Base-by-base conservation (phyloP, 805 yeast species). In the Myxozyma geophila region DNA sequence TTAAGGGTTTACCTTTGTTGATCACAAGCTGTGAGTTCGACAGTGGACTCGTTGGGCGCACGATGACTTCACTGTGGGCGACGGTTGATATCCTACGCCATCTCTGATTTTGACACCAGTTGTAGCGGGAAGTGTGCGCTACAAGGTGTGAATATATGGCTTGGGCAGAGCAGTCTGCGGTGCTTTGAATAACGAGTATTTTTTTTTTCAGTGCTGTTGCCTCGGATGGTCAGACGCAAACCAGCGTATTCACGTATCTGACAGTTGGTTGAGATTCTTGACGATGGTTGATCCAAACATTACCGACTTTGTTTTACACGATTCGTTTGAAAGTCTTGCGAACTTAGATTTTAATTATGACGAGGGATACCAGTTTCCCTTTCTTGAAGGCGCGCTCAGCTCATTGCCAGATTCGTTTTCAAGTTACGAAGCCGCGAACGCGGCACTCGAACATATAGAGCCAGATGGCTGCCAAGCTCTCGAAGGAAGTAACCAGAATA, bases 301-400 rank as follows among this genome's bases (percentile, higher is more conserved):
- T 21, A 23, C 51, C 36, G 51, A 47, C 36, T 47, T 47, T 21
- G 33, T 47, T 33, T 2, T 21, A n/a, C 36, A 36, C 54, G 33
- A 36, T 37, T 37, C 41, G 13, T 35, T 50, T 21, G 21, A 10
- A 10, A n/a, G 35, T n/a, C 23, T 50, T 5, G 43, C 44, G 7
- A 21, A 13, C n/a, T 50, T 33, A 40, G 39, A 48, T 12, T 9
- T 21, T 9, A 21, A 37, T 8, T 35, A 5, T 19, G 48, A 40
- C 19, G 57, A 37, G 7, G 48, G 19, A n/a, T 23, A n/a, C 39
- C 19, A 17, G 39, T 53, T 53, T 7, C 58, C 49, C 10, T 54
- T 54, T 21, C 17, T 54, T 4, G 51, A 54, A 17, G 58, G 49
- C 17, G 58, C 58, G 7, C 40, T 54, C 13, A 54, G 51, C 36